These are phyloP conservation scores for Geotrichum restrictum DNA, from an alignment of 1,139 yeast species.

Conservation along the genomic window DNA sequence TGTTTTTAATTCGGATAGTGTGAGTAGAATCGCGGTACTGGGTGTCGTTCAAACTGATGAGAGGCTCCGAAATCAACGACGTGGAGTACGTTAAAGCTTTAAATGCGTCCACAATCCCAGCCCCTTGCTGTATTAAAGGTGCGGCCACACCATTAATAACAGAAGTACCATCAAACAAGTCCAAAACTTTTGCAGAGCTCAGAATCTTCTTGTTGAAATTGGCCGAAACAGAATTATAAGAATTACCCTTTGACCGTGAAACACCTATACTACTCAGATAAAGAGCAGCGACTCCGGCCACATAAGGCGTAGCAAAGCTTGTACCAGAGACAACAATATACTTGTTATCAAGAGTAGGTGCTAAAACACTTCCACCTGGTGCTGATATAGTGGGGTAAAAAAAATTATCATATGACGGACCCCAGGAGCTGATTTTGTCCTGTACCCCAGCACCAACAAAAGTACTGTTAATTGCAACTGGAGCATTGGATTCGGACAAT, in stretches of 20 bases:
- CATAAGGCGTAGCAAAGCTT: slow-evolving; percentile 26
- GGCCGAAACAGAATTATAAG: slow-evolving; percentile 10
- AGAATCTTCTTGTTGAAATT: slow-evolving; percentile 18
- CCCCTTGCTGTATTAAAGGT: slow-evolving; percentile 29
- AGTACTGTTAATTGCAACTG: slow-evolving; percentile 1
- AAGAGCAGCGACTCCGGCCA: slow-evolving; percentile 28
- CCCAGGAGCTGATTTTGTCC: slow-evolving; percentile 23
- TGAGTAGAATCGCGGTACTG: slow-evolving; percentile 20
- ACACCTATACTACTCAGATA: slow-evolving; percentile 21
- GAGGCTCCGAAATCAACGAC: slow-evolving; percentile 20
- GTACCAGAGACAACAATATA: slow-evolving; percentile 16
- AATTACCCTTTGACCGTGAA: slow-evolving; percentile 14
- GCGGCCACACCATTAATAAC: slow-evolving; percentile 15
- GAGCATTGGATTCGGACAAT: slow-evolving; percentile 6
- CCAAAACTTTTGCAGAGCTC: slow-evolving; percentile 20
- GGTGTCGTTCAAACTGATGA: slow-evolving; percentile 26
- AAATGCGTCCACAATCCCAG: slow-evolving; percentile 38
- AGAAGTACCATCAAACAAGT: slow-evolving; percentile 17
- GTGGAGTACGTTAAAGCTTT: slow-evolving; percentile 40
- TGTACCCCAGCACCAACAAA: slow-evolving; percentile 14
- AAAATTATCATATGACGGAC: slow-evolving; percentile 28
- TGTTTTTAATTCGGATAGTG: slow-evolving; percentile 23
- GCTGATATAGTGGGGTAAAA: slow-evolving; percentile 28
- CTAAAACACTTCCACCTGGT: slow-evolving; percentile 24
- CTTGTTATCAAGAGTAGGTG: slow-evolving; percentile 4